phyloP scores from a whole-genome alignment of 2,329 filamentous ascomycete species.

The Pseudogymnoascus sp. region DNA sequence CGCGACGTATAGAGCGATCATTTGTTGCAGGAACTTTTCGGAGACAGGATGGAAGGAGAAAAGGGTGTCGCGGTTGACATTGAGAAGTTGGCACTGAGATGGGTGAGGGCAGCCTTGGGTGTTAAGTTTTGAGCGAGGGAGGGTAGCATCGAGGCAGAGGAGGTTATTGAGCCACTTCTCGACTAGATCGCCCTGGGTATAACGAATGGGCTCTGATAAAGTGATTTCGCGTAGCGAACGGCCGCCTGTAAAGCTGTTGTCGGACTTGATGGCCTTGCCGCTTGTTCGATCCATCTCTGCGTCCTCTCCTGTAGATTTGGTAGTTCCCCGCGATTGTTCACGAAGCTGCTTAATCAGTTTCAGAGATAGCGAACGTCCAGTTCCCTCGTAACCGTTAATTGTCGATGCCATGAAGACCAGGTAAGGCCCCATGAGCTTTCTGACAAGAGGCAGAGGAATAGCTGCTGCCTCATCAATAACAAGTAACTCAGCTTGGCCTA shows the following conservation, averaged over 20 bases:
- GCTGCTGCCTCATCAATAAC: constrained; percentile 98
- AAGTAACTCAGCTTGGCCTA: constrained; percentile 88
- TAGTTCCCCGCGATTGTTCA: constrained; percentile 71
- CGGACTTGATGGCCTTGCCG: constrained; percentile 61
- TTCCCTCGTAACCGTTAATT: constrained; percentile 98
- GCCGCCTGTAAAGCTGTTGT: constrained; percentile 51
- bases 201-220: constrained; percentile 87
- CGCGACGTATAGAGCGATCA: constrained; percentile 95
- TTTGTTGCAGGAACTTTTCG: constrained; percentile 93
- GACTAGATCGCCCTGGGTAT: constrained; percentile 79
- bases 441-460: constrained; percentile 84
- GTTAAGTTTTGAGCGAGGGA: constrained; percentile 66
- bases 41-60: constrained; percentile 98
- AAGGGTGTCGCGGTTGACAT: constrained; percentile 92
- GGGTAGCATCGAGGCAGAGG: constrained; percentile 84
- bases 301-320: constrained; percentile 45
- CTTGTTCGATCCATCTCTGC: constrained; percentile 69
- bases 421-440: constrained; percentile 93
- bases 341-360: constrained; percentile 96
- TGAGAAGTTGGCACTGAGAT: constrained; percentile 79
- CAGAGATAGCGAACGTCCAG: constrained; percentile 83
- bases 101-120: constrained; percentile 81
- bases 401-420: constrained; percentile 99
- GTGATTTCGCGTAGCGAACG: constrained; percentile 87
- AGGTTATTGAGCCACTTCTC: constrained; percentile 96